phyloP scores from a whole-genome alignment of 2,329 filamentous ascomycete genomes.

The Zalaria obscura region DNA sequence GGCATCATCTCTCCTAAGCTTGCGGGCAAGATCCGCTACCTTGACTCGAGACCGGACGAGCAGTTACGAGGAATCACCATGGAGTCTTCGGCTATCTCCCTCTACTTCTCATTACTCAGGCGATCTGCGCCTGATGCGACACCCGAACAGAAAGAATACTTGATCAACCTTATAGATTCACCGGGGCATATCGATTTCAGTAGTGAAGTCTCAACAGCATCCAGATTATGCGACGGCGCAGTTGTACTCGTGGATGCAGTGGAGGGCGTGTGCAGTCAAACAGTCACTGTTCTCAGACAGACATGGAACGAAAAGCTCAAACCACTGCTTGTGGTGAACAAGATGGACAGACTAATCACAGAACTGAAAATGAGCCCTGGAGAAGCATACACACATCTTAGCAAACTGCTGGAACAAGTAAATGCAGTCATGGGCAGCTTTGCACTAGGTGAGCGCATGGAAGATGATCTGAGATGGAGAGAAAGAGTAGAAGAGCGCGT shows the following conservation, averaged over 20 bases:
- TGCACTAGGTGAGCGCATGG: conserved; percentile 96
- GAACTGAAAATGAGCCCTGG: conserved; percentile 85
- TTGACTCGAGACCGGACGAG: conserved; percentile 92
- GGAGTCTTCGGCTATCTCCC: conserved; percentile 95
- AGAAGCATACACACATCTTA: conserved; percentile 82
- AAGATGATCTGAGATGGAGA: conserved; percentile 91
- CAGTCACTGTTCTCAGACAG: conserved; percentile 88
- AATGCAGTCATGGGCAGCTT: conserved; percentile 97
- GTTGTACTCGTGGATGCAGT: conserved; percentile 92
- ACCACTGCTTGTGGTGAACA: conserved; percentile 91
- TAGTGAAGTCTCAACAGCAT: conserved; percentile 93
- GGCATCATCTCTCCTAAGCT: conserved; percentile 97
- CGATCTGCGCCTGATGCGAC: conserved; percentile 42
- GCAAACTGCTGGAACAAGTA: conserved; percentile 82
- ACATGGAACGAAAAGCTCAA: conserved; percentile 94
- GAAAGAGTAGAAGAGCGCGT: conserved; percentile 82
- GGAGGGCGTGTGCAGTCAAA: conserved; percentile 96
- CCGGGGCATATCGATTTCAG: conserved; percentile 98
- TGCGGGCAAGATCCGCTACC: conserved; percentile 92
- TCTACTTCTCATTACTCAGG: conserved; percentile 86
- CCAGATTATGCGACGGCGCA: conserved; percentile 83
- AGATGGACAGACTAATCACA: conserved; percentile 88
- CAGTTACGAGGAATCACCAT: conserved; percentile 97
- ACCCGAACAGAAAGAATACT: conserved; percentile 64
- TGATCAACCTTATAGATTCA: conserved; percentile 96